These are phyloP conservation scores for Malus domestica DNA, from an alignment of 306 rosid genomes.

Conservation along the genomic window DNA sequence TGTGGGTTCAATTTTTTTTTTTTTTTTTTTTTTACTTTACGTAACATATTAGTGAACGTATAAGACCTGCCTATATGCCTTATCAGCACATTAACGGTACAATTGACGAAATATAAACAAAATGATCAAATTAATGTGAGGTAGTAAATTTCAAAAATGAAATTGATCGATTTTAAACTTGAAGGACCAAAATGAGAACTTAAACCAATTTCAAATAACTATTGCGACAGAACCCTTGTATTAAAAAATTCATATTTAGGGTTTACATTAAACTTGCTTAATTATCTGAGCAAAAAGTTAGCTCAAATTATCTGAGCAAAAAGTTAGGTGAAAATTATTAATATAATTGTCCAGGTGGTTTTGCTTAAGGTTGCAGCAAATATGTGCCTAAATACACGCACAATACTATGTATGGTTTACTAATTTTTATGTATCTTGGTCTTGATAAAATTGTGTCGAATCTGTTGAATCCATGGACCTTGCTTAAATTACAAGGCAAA, in stretches of 20 bases:
- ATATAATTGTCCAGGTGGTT: neutral
- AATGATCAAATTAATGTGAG: too few relatives aligned
- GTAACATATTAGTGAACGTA: too few relatives aligned
- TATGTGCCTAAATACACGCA: neutral
- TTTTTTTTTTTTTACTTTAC: too few relatives aligned
- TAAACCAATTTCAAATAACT: too few relatives aligned
- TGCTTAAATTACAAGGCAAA: neutral
- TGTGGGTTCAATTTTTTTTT: too few relatives aligned
- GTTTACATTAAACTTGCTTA: constrained; percentile 10
- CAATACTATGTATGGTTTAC: neutral
- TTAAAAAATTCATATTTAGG: neutral
- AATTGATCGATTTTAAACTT: too few relatives aligned
- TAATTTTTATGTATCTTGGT: constrained; percentile 2
- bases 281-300: neutral
- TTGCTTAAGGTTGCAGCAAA: constrained; percentile 19
- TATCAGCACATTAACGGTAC: too few relatives aligned
- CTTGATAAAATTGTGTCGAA: neutral
- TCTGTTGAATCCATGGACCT: neutral
- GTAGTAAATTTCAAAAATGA: too few relatives aligned
- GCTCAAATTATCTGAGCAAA: neutral
- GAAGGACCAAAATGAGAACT: too few relatives aligned
- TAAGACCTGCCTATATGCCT: too few relatives aligned
- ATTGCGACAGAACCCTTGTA: too few relatives aligned
- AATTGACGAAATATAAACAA: too few relatives aligned
- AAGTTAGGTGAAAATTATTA: neutral